Base-by-base conservation (phyloP, 768 basidiomycete genomes). In the Tricholoma sp. region DNA sequence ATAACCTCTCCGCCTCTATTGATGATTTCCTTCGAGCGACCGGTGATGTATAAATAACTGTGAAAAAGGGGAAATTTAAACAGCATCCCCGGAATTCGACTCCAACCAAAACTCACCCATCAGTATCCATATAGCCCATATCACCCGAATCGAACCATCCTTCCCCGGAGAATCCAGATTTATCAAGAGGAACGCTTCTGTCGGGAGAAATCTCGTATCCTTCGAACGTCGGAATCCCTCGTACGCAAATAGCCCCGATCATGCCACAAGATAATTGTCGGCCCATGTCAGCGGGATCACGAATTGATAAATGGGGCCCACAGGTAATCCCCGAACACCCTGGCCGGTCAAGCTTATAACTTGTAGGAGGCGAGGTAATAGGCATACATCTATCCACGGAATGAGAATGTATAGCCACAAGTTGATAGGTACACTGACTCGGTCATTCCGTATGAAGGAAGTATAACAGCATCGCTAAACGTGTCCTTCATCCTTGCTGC, bases 1-100 rank as follows among this genome's bases (percentile, higher is more conserved):
- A 83, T 77, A 52, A 83, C 82, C 68, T 84, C 83, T 7, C 83
- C 83, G 16, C 82, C 83, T 61, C 80, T 78, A 62, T 80, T 79
- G 60, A 82, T 82, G 58, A 83, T 80, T 70, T 84, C 83, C 64
- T 84, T 84, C 18, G 82, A 75, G 22, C 82, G 74, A 9, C 82
- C 83, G 0, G 82, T 83, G 59, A 84, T 77, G 57, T 74, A 76
- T 3, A 84, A 63, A 59, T 76, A 72, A 35, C 71, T 72, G 41
- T 27, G 10, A 8, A 52, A 16, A 10, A 52, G 12, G 31, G 19
- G 5, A 37, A 34, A n/a, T n/a, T 37, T 16, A 35, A n/a, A 1
- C 5, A 12, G 12, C 19, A 11, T 16, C 10, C 32, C 10, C 37
- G 16, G 24, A 39, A 12, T 24, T 35, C n/a, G 19, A 52, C n/a